Evolutionary conservation across 139 green algal species (phyloP).

Genomic region (Spirogloea muscicola): DNA sequence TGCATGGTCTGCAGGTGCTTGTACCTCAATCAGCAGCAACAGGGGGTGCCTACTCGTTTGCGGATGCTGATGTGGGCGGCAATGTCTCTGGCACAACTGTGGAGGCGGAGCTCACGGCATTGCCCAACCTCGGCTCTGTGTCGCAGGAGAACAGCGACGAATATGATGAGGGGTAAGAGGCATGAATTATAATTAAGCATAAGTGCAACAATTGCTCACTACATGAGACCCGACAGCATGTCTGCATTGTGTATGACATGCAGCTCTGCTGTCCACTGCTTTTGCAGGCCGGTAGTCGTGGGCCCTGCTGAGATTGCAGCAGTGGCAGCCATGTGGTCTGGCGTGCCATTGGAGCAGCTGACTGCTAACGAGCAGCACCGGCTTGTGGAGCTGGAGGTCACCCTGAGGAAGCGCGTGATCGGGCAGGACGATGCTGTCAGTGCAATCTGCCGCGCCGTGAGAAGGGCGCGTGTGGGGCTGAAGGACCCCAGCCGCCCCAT

Average conservation of each 20-base stretch:
- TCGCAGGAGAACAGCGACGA: not conserved
- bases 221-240: no score
- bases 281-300: slow-evolving; percentile 53
- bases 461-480: slow-evolving; percentile 59
- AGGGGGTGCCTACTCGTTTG: no score
- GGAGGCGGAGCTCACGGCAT: no score
- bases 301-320: slow-evolving; percentile 74
- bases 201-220: no score
- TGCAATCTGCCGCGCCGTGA: slow-evolving; percentile 58
- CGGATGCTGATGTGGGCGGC: no score
- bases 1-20: no score
- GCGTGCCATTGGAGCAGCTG: slow-evolving; percentile 81
- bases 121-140: no score
- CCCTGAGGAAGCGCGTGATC: slow-evolving; percentile 60
- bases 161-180: not conserved
- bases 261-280: not conserved
- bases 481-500: slow-evolving; percentile 59
- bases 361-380: slow-evolving; percentile 57
- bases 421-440: slow-evolving; percentile 69
- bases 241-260: not conserved
- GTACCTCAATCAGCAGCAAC: no score
- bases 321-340: slow-evolving; percentile 82
- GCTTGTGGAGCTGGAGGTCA: slow-evolving; percentile 56
- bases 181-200: not conserved
- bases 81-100: no score